Evolutionary conservation across 345 rosid species (phyloP), one percentile per base, ranked within the genome.

Genomic region (Raphanus sativus): DNA sequence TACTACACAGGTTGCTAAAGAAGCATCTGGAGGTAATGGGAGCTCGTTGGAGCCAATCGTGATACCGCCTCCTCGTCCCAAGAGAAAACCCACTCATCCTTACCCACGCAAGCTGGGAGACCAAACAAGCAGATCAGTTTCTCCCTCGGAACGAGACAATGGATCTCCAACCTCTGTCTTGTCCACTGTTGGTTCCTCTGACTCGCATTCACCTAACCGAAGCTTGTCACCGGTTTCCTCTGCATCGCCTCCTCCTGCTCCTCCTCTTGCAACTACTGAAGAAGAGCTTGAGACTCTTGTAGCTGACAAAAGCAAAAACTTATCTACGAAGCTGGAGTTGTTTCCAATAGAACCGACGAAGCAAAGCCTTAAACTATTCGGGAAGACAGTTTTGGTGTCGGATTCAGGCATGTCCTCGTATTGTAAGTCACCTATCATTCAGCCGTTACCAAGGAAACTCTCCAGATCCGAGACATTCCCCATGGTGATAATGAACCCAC

Each of bases 61-160:
- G 81, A 92, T 92, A 71, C 96, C 97, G 10, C 96, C 97, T 76
- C 93, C 97, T 15, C 89, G 97, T 62, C 97, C 93, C 2, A 92
- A 92, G 81, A 74, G 96, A 67, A 92, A 90, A 52, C 97, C 96
- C 2, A 36, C 69, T 66, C 96, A 92, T 79, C 96, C 96, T 80
- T 92, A 92, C 74, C 97, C 97, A 33, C 90, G 97, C 8, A 92
- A 92, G 84, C 26, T 74, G 52, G 82, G 65, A 75, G 83, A 82
- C 64, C 79, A 64, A 68, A 16, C 81, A 25, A 71, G 73, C 45
- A 76, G 86, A 75, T 85, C 93, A 6, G 74, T 68, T 8, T 89
- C 93, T 62, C 90, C 90, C 42, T 75, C 84, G 5, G 91, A 91
- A 67, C 85, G 67, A 15, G 95, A 84, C 55, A 83, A 83, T 70